phyloP scores from a whole-genome alignment of 805 yeast species.

The Starmerella kuoi region DNA sequence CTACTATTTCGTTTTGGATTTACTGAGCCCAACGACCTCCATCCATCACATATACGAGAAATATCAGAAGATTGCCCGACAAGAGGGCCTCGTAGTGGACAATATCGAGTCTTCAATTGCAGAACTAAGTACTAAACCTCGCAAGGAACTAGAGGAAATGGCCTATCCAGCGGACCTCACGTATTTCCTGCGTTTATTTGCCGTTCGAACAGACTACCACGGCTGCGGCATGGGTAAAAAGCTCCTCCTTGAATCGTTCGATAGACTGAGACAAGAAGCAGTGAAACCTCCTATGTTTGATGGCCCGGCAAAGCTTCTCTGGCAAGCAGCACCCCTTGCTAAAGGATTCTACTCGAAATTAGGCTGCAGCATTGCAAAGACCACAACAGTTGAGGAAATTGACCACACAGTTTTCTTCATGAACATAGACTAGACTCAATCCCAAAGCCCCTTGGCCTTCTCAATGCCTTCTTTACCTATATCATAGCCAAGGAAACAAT shows the following conservation, averaged over 20 bases:
- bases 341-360: conserved; percentile 7
- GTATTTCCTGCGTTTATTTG: conserved; percentile 8
- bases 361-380: background rate
- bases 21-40: background rate
- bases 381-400: background rate
- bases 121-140: background rate
- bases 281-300: conserved; percentile 7
- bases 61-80: conserved; percentile 1
- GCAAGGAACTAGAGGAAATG: background rate
- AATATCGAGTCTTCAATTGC: background rate
- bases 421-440: conserved; percentile 3
- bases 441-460: too few relatives aligned
- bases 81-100: background rate
- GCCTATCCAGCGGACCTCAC: conserved; percentile 7
- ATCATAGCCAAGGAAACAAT: too few relatives aligned
- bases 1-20: background rate
- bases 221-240: conserved; percentile 8
- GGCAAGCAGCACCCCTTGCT: conserved; percentile 14
- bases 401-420: conserved; percentile 4
- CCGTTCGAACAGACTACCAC: conserved; percentile 9
- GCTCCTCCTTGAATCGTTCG: conserved; percentile 2
- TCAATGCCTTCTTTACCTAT: too few relatives aligned
- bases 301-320: conserved; percentile 11
- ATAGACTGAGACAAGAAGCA: background rate
- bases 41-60: background rate